phyloP scores from a whole-genome alignment of 2,329 filamentous ascomycete genomes.

The Monosporascus cannonballus region DNA sequence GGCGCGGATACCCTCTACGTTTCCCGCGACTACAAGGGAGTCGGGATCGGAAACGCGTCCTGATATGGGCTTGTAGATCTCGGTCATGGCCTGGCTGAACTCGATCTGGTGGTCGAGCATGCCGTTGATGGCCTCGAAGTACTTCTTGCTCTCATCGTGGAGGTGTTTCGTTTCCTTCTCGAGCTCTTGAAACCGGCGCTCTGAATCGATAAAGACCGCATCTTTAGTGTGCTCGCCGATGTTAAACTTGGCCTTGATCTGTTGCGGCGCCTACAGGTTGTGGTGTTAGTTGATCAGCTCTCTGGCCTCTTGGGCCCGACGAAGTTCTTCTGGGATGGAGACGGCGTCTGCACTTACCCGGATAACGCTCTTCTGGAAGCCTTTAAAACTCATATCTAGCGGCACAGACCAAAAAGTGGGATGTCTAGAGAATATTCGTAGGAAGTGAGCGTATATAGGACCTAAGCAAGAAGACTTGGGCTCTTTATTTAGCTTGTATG shows the following conservation, averaged over 20 bases:
- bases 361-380: constrained; percentile 82
- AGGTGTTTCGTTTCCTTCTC: constrained; percentile 91
- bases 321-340: neutral
- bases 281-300: constrained; percentile 4
- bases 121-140: constrained; percentile 95
- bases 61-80: constrained; percentile 97
- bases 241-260: constrained; percentile 87
- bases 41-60: constrained; percentile 91
- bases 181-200: constrained; percentile 87
- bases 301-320: neutral
- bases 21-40: constrained; percentile 73
- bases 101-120: constrained; percentile 98
- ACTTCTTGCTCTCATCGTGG: constrained; percentile 95
- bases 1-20: constrained; percentile 85
- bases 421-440: constrained; percentile 2
- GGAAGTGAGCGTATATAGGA: neutral
- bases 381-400: constrained; percentile 84
- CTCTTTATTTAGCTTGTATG: neutral
- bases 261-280: constrained; percentile 68
- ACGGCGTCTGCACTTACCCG: constrained; percentile 52
- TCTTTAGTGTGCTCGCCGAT: constrained; percentile 95
- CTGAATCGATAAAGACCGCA: constrained; percentile 87
- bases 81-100: constrained; percentile 91
- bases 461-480: neutral
- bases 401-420: neutral